Base-by-base conservation (phyloP, 2,329 filamentous ascomycete genomes). In the Fusarium hostae region DNA sequence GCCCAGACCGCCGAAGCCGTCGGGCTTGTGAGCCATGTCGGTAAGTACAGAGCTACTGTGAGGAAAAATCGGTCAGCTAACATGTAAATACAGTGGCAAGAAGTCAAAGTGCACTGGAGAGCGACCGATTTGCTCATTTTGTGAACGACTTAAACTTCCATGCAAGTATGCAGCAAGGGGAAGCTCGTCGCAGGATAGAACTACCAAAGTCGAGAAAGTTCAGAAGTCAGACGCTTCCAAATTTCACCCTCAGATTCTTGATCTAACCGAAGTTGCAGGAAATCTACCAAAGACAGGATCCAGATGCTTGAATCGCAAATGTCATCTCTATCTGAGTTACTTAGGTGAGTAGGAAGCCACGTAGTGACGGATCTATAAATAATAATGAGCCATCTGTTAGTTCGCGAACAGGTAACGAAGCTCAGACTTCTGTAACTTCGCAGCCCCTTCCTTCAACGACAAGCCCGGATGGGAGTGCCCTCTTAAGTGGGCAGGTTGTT, bases 91-190 rank as follows among this genome's bases (percentile, higher is more conserved):
- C 0, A 65, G 63, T 16, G 60, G 50, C 8, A 66, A 66, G 6
- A 66, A 66, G 16, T 66, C 63, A 4, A 66, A 66, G 13, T 66
- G 63, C 6, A 66, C 63, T 3, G 50, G 59, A 9, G 63, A 66
- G 9, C 50, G 63, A 34, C 63, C 63, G 0, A 35, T 65, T 15
- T 66, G 63, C n/a, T 66, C 60, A 5, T 65, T 65, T 24, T 66
- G 63, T 18, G 32, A 50, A 26, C 26, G 60, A 18, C 26, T 66
- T 15, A 5, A 48, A 30, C 22, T 64, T 10, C 32, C 32, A 4
- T 66, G 63, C 5, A 24, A 58, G 13, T 66, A 66, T 37, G 60
- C 50, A 3, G 12, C 32, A 9, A 39, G 63, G 20, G 63, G 63
- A 13, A 66, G 37, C 18, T 24, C 26, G 1, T 22, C 5, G 6